Evolutionary conservation across 176 grass and related monocot species (phyloP).

Genomic region (Avena eriantha): DNA sequence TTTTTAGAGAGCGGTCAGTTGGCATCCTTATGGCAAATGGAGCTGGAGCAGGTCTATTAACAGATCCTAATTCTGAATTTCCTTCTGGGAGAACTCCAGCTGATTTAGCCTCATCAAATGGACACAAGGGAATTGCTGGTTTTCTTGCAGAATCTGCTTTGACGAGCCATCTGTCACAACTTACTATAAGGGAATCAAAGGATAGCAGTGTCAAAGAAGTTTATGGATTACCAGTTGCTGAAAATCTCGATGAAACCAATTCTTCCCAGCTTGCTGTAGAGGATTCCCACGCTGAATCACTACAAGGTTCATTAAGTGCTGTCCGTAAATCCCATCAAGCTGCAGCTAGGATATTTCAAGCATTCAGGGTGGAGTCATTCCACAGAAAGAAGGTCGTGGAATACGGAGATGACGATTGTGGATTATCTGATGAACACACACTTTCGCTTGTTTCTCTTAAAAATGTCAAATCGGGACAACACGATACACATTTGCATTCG

Average conservation of each 20-base stretch:
- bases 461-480: slow-evolving; percentile 59
- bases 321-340: slow-evolving; percentile 96
- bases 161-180: slow-evolving; percentile 82
- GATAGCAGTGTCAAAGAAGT: slow-evolving; percentile 55
- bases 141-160: slow-evolving; percentile 98
- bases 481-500: slow-evolving; percentile 57
- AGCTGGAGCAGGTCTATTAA: slow-evolving; percentile 77
- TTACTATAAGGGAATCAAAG: slow-evolving; percentile 80
- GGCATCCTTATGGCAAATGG: slow-evolving; percentile 73
- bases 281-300: slow-evolving; percentile 65
- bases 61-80: slow-evolving; percentile 86
- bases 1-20: slow-evolving; percentile 77
- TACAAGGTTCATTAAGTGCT: slow-evolving; percentile 87
- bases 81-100: slow-evolving; percentile 84
- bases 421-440: slow-evolving; percentile 76
- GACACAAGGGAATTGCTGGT: slow-evolving; percentile 94
- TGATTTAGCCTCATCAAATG: slow-evolving; percentile 96
- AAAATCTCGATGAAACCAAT: slow-evolving; percentile 5
- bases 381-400: slow-evolving; percentile 93
- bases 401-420: slow-evolving; percentile 80
- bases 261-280: slow-evolving; percentile 51
- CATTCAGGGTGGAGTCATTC: slow-evolving; percentile 95
- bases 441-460: slow-evolving; percentile 85
- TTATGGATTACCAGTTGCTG: slow-evolving; percentile 28
- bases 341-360: slow-evolving; percentile 96